Percentiles rank a stretch among this genome's conserved stretches.
Conservation (phyloP, 805 yeast species). For the Candida hungchunana region DNA sequence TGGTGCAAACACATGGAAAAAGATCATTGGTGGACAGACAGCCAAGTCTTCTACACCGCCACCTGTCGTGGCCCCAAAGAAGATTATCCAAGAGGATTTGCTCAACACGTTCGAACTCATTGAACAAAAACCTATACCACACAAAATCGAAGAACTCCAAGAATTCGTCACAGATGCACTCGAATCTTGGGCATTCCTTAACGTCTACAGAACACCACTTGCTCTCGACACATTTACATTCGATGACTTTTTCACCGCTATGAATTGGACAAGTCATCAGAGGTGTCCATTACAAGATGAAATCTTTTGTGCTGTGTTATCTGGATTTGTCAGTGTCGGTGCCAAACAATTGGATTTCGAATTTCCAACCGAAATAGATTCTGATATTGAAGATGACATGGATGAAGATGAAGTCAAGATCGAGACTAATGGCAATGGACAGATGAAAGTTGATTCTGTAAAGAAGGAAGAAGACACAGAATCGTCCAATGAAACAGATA, state of each 20-base stretch:
- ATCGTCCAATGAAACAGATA: slow-evolving; percentile 15
- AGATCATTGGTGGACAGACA: slow-evolving; percentile 2
- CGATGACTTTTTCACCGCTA: slow-evolving; percentile 64
- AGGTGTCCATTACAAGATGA: slow-evolving; percentile 57
- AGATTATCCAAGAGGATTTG: slow-evolving; percentile 22
- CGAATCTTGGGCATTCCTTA: slow-evolving; percentile 73
- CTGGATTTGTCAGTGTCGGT: slow-evolving; percentile 46
- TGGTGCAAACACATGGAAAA: slow-evolving; percentile 4
- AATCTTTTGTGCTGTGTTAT: slow-evolving; percentile 61
- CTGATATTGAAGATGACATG: slow-evolving; percentile 10
- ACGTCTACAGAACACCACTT: slow-evolving; percentile 62
- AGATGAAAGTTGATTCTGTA: slow-evolving; percentile 19
- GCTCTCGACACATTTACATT: slow-evolving; percentile 70
- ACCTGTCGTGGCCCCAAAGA: slow-evolving; percentile 12
- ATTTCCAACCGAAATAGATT: slow-evolving; percentile 24
- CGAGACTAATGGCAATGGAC: slow-evolving; percentile 14
- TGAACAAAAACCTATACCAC: slow-evolving; percentile 21
- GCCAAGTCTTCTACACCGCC: slow-evolving; percentile 5
- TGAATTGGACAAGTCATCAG: slow-evolving; percentile 38
- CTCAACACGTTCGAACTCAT: slow-evolving; percentile 17
- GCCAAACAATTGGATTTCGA: slow-evolving; percentile 33
- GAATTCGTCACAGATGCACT: slow-evolving; percentile 38
- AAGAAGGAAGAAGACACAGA: slow-evolving; percentile 22
- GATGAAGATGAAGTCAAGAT: slow-evolving; percentile 16
- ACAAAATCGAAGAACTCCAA: slow-evolving; percentile 15